phyloP scores from a whole-genome alignment of 495 filamentous ascomycete species.

The Podospora sp. region DNA sequence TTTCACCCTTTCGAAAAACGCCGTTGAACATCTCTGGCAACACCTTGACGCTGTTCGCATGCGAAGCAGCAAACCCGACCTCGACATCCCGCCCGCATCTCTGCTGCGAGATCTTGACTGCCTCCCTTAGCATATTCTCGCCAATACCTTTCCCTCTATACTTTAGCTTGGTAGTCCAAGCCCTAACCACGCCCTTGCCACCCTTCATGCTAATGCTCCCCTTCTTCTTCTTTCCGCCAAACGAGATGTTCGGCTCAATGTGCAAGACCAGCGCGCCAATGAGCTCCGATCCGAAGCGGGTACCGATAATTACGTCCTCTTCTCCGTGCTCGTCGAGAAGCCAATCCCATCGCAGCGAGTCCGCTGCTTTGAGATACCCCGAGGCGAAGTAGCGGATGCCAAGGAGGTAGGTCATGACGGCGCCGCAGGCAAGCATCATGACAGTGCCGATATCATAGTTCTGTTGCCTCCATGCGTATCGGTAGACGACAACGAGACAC shows the following conservation, averaged over 20 bases:
- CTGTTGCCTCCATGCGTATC: constrained; percentile 35
- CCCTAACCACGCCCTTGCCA: constrained; percentile 62
- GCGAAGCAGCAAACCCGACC: constrained; percentile 67
- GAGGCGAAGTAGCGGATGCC: constrained; percentile 46
- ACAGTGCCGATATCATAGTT: constrained; percentile 38
- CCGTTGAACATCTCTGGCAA: constrained; percentile 63
- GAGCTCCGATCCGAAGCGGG: constrained; percentile 43
- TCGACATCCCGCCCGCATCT: constrained; percentile 58
- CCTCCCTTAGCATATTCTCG: constrained; percentile 65
- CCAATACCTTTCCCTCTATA: constrained; percentile 73
- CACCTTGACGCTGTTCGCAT: constrained; percentile 67
- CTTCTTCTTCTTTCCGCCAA: constrained; percentile 27
- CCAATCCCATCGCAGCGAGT: constrained; percentile 43
- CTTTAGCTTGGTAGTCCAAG: constrained; percentile 70
- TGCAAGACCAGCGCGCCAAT: constrained; percentile 49
- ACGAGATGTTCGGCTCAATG: constrained; percentile 34
- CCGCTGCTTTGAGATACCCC: constrained; percentile 44
- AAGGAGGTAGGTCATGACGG: constrained; percentile 45
- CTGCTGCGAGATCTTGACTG: constrained; percentile 59
- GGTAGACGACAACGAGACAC: constrained; percentile 37
- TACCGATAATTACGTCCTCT: constrained; percentile 47
- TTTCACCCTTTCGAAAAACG: constrained; percentile 59
- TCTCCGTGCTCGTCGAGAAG: constrained; percentile 35
- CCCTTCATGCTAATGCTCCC: constrained; percentile 39
- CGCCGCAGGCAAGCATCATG: constrained; percentile 37